Evolutionary conservation across 2,329 filamentous ascomycete genomes (phyloP).

Genomic region (Trichoderma sp.): DNA sequence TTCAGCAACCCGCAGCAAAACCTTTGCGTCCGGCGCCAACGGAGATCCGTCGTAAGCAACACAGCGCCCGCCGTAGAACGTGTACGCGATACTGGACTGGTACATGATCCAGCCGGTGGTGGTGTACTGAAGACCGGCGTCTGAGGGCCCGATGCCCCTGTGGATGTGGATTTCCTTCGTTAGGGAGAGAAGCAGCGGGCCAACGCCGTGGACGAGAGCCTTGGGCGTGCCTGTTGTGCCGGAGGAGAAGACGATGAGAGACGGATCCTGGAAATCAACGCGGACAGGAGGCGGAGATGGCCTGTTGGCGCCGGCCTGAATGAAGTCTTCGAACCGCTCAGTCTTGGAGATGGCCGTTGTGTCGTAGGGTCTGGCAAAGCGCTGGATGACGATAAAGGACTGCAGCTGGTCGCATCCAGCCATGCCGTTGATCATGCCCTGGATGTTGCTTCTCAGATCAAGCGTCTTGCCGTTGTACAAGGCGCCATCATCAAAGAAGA

Average conservation of each 20-base stretch:
- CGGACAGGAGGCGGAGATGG: slow-evolving; percentile 56
- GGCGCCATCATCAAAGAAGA: slow-evolving; percentile 82
- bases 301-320: slow-evolving; percentile 37
- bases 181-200: slow-evolving; percentile 59
- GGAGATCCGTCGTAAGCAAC: slow-evolving; percentile 84
- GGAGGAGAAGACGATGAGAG: slow-evolving; percentile 75
- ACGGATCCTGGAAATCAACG: slow-evolving; percentile 71
- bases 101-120: slow-evolving; percentile 93
- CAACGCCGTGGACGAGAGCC: slow-evolving; percentile 78
- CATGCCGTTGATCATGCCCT: slow-evolving; percentile 68
- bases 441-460: slow-evolving; percentile 73
- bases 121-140: slow-evolving; percentile 57
- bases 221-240: slow-evolving; percentile 84
- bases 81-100: slow-evolving; percentile 57
- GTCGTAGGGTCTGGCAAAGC: slow-evolving; percentile 64
- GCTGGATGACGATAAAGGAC: slow-evolving; percentile 64
- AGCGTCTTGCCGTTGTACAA: slow-evolving; percentile 77
- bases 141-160: slow-evolving; percentile 43
- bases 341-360: slow-evolving; percentile 54
- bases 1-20: slow-evolving; percentile 63
- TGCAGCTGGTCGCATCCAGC: slow-evolving; percentile 60
- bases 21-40: slow-evolving; percentile 67
- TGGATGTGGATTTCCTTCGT: slow-evolving; percentile 62
- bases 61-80: slow-evolving; percentile 61
- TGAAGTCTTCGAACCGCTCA: slow-evolving; percentile 49